A percentile compares a stretch with the other conserved stretches of the same genome.
phyloP scores from a whole-genome alignment of 345 rosid genomes.

The Citrus inodora region DNA sequence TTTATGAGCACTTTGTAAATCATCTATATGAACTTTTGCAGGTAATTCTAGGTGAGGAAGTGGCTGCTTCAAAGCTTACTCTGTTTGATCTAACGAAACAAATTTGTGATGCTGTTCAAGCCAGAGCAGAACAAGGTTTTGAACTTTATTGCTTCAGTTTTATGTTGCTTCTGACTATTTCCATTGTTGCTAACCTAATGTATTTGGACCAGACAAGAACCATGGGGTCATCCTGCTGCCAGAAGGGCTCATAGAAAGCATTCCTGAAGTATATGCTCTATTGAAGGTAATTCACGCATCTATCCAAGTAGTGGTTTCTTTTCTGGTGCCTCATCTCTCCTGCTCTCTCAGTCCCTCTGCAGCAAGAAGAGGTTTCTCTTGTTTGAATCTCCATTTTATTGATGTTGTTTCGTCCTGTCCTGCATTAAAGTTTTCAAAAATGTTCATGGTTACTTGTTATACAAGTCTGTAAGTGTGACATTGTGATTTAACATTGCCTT shows the following conservation, averaged over 20 bases:
- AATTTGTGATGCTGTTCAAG: constrained; percentile 96
- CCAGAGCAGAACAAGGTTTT: constrained; percentile 83
- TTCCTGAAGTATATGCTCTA: constrained; percentile 93
- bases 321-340: constrained; percentile 4
- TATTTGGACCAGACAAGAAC: constrained; percentile 62
- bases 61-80: constrained; percentile 97
- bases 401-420: not conserved
- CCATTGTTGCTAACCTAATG: constrained; percentile 21
- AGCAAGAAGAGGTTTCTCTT: not conserved
- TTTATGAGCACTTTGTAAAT: not conserved
- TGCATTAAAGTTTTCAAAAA: not conserved
- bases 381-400: not conserved
- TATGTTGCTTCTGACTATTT: not conserved
- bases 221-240: constrained; percentile 97
- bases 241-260: constrained; percentile 96
- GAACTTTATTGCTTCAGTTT: constrained; percentile 10
- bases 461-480: not conserved
- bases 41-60: constrained; percentile 98
- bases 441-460: not conserved
- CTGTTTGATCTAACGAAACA: constrained; percentile 85
- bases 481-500: constrained; percentile 11
- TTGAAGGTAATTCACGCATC: constrained; percentile 54
- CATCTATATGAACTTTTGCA: constrained; percentile 24
- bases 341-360: not conserved
- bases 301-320: not conserved